Percentiles rank a stretch among this genome's conserved stretches.
Evolutionary conservation across 345 rosid genomes (phyloP).

Genomic region (Schrenkiella parvula): DNA sequence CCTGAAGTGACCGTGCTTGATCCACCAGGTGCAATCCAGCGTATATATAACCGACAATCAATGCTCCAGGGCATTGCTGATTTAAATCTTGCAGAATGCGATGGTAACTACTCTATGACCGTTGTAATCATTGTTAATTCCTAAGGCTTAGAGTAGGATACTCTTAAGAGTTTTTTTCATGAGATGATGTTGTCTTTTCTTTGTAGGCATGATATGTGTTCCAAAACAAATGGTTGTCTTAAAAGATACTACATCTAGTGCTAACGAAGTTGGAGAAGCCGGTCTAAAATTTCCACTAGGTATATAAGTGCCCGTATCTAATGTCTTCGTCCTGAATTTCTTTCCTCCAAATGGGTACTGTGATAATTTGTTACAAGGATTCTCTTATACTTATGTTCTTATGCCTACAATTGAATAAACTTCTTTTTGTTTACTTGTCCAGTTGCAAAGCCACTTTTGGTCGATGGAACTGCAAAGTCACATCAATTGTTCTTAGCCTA

Average conservation of each 20-base stretch:
- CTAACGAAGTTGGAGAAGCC: conserved; percentile 50
- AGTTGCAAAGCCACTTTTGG: conserved; percentile 90
- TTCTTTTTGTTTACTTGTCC: conserved; percentile 17
- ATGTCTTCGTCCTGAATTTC: neutral
- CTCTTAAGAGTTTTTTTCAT: neutral
- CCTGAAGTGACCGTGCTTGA: conserved; percentile 81
- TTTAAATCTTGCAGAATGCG: conserved; percentile 51
- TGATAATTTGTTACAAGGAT: neutral
- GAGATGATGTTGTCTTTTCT: conserved; percentile 9
- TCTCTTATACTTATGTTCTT: neutral
- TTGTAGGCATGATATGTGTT: conserved; percentile 62
- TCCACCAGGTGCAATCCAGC: conserved; percentile 78
- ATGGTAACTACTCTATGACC: conserved; percentile 41
- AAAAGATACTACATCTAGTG: conserved; percentile 57
- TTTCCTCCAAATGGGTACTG: neutral
- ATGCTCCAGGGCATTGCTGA: conserved; percentile 86
- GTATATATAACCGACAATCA: conserved; percentile 64
- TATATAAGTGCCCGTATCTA: conserved; percentile 18
- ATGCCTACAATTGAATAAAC: neutral
- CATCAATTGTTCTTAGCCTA: conserved; percentile 79
- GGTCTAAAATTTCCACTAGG: conserved; percentile 82
- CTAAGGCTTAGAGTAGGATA: neutral
- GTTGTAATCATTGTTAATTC: neutral
- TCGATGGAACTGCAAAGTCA: conserved; percentile 89
- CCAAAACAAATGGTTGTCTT: conserved; percentile 76